A percentile compares a stretch with the other conserved stretches of the same genome.
Conservation (phyloP, 1,284 basidiomycete species). For the Irpex sp. region DNA sequence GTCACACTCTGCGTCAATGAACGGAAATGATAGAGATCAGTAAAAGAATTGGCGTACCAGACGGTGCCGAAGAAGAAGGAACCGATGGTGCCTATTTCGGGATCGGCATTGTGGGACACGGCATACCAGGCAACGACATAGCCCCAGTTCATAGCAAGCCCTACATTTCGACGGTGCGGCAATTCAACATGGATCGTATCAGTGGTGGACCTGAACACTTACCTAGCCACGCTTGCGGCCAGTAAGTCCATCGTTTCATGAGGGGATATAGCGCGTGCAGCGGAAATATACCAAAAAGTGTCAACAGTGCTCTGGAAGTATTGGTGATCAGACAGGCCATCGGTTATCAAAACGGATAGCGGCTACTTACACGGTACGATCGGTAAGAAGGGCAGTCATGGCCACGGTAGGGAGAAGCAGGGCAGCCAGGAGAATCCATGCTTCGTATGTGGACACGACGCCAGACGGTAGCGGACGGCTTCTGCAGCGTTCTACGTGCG, state of each 20-base stretch:
- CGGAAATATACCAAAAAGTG: slow-evolving; percentile 41
- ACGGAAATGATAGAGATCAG: neutral
- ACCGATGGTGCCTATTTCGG: slow-evolving; percentile 35
- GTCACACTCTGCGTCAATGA: neutral
- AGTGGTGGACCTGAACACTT: neutral
- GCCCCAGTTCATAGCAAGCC: slow-evolving; percentile 24
- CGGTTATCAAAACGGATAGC: neutral
- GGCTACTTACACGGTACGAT: slow-evolving; percentile 18
- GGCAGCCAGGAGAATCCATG: slow-evolving; percentile 36
- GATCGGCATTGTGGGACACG: slow-evolving; percentile 23
- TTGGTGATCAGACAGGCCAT: neutral
- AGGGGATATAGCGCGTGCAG: slow-evolving; percentile 52
- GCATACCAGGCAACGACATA: slow-evolving; percentile 19
- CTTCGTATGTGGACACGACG: slow-evolving; percentile 36
- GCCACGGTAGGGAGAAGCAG: slow-evolving; percentile 36
- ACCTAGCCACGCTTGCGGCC: slow-evolving; percentile 49
- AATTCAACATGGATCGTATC: slow-evolving; percentile 19
- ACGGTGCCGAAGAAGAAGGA: slow-evolving; percentile 35
- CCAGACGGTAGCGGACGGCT: slow-evolving; percentile 45
- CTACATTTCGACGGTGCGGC: slow-evolving; percentile 4
- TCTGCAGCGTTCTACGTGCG: slow-evolving; percentile 21
- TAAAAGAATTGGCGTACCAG: slow-evolving; percentile 30
- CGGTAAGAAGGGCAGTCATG: slow-evolving; percentile 17
- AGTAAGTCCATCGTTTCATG: slow-evolving; percentile 64
- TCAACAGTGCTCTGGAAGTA: slow-evolving; percentile 33